Base-by-base conservation (phyloP, 495 filamentous ascomycete genomes). In the Hyphodiscus hymeniophilus region DNA sequence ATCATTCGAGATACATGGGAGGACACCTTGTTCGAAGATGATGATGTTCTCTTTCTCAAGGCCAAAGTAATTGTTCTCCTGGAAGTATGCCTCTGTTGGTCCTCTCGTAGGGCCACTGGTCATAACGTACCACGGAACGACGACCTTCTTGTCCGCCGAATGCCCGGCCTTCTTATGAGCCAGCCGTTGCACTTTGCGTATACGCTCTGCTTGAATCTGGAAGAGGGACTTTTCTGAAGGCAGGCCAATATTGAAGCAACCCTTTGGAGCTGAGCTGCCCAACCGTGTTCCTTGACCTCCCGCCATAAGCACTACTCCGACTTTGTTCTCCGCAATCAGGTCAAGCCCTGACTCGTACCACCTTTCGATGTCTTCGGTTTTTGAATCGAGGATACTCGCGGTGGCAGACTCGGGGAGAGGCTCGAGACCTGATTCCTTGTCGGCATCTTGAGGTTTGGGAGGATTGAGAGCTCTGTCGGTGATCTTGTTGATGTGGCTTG, bases 61-160 rank as follows among this genome's bases (percentile, higher is more conserved):
- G 1, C 94, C 91, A 62, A 99, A 99, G 66, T 88, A 96, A 21
- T 78, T 76, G 67, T 96, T 72, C 62, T 94, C 70, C 66, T 85
- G 70, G 66, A 99, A 99, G 72, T 89, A 99, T 45, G 83, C 75
- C 74, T 95, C 87, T 7, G 92, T 99, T 8, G 89, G 85, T 45
- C 79, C 78, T 55, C 90, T 77, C 11, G 92, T 99, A n/a, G 92
- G 94, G 8, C 92, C 92, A 57, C 88, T 94, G 51, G 92, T 99
- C 92, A 99, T 99, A 60, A 99, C 84, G 69, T 97, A 99, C 92
- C 92, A 99, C 6, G 92, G 94, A 24, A 99, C 81, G 7, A 82
- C 76, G 24, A 85, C 83, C 40, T 54, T 48, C 48, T 76, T 73
- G 54, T 70, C 60, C 5, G 12, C 45, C 23, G 48, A 60, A 45